Base-by-base conservation (phyloP, 805 yeast genomes). In the Schizosaccharomyces osmophilus region DNA sequence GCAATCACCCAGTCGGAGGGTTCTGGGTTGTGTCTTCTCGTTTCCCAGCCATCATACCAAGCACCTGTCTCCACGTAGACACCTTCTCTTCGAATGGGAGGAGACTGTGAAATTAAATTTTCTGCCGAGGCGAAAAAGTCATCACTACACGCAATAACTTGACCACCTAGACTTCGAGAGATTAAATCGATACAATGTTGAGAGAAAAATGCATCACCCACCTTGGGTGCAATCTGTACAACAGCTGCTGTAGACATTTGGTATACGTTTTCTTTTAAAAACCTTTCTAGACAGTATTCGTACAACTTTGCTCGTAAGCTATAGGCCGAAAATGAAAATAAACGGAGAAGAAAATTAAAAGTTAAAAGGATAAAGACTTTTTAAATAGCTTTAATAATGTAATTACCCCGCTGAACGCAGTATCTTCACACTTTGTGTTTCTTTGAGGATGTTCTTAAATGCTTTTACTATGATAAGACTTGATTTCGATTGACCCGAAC, bases 91-190 rank as follows among this genome's bases (percentile, higher is more conserved):
- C 94, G 76, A 62, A 87, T 79, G 1, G 97, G 95, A 2, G 83
- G 78, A 58, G 77, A 78, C 48, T 95, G 89, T 69, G 85, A 82
- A 70, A 88, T 82, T 67, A 90, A 77, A 73, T 90, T 90, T 41
- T 77, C 80, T 5, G 97, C 97, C 55, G 81, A 90, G 0, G 97
- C 97, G 73, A 90, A 90, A 93, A 94, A 90, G 73, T 90, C 95
- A 70, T 90, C 95, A 51, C 93, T 83, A 67, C 78, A 80, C 17
- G 78, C 71, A 26, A 85, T 68, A 5, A 87, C 80, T 63, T 78
- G 70, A 2, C 95, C 95, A 4, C 95, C 97, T 4, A 90, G 73
- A 68, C 84, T 84, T 64, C 81, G 85, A 58, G 93, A 93, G 64
- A 87, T 79, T 17, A 93, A 90, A 68, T 93, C 95, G 8, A 68